These are phyloP conservation scores for Rhynchospora tenuis DNA, from an alignment of 176 grass and related monocot species.

Conservation along the genomic window DNA sequence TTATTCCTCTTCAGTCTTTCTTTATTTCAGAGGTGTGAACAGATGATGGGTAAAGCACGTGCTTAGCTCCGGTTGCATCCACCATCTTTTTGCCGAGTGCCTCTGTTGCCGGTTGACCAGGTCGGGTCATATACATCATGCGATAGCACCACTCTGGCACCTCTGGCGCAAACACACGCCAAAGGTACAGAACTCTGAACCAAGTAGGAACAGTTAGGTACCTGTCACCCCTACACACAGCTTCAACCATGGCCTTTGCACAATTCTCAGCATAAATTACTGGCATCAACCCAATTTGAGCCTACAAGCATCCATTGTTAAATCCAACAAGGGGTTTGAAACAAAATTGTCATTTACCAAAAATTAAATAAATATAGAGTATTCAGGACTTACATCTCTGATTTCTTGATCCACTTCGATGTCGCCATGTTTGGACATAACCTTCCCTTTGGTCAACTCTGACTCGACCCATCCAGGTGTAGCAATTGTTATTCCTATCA, in stretches of 20 bases:
- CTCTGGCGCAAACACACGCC: constrained; percentile 50
- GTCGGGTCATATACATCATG: constrained; percentile 36
- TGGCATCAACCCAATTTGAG: constrained; percentile 50
- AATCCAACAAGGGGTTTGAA: not conserved
- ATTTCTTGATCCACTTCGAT: constrained; percentile 44
- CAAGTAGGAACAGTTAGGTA: constrained; percentile 46
- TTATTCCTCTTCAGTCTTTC: constrained; percentile 21
- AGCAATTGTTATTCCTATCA: constrained; percentile 54
- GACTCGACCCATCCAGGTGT: constrained; percentile 62
- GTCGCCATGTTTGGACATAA: constrained; percentile 32
- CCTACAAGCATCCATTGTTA: constrained; percentile 18
- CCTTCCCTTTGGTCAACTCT: constrained; percentile 74
- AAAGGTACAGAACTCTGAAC: constrained; percentile 53
- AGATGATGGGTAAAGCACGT: constrained; percentile 48
- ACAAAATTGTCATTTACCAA: not conserved
- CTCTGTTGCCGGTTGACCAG: not conserved
- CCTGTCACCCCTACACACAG: constrained; percentile 31
- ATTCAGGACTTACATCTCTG: constrained; percentile 41
- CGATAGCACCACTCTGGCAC: constrained; percentile 35
- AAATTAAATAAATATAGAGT: not conserved
- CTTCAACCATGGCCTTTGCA: constrained; percentile 57
- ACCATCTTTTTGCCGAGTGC: constrained; percentile 31
- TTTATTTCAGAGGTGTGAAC: constrained; percentile 38
- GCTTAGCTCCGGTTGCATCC: constrained; percentile 34
- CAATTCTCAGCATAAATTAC: constrained; percentile 32